Percentiles rank a stretch among this genome's conserved stretches.
phyloP scores from a whole-genome alignment of 106 monocot species.

The Dioscorea dumetorum region DNA sequence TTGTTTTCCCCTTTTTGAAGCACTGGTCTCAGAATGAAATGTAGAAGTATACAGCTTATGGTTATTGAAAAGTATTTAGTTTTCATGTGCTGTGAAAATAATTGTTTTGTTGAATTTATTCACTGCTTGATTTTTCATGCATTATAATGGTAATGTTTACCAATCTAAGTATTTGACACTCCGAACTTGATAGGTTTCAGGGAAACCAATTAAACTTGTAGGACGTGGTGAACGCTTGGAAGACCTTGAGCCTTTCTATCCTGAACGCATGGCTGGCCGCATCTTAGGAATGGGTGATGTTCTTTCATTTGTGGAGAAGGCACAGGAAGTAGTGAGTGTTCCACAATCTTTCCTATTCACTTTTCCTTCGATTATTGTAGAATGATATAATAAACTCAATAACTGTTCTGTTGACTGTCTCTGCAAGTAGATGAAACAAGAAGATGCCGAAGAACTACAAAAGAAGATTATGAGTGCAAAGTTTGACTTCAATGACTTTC shows the following conservation, averaged over 20 bases:
- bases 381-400: not conserved
- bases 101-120: not conserved
- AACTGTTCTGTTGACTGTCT: not conserved
- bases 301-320: slow-evolving; percentile 96
- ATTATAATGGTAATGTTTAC: not conserved
- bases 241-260: slow-evolving; percentile 95
- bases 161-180: not conserved
- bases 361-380: slow-evolving; percentile 5
- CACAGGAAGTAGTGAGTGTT: slow-evolving; percentile 87
- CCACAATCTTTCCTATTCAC: slow-evolving; percentile 6
- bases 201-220: slow-evolving; percentile 96
- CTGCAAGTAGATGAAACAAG: slow-evolving; percentile 71
- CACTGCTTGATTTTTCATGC: not conserved
- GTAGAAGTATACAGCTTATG: too few relatives aligned
- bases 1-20: too few relatives aligned
- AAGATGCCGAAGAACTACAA: slow-evolving; percentile 94
- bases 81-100: too few relatives aligned
- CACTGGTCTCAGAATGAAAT: too few relatives aligned
- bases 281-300: slow-evolving; percentile 99
- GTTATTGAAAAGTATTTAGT: too few relatives aligned
- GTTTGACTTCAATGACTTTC: slow-evolving; percentile 92
- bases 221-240: slow-evolving; percentile 89
- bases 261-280: slow-evolving; percentile 93
- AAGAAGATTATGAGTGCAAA: slow-evolving; percentile 98
- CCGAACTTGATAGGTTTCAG: slow-evolving; percentile 57